Conservation (phyloP, 83 land plant species). For the Thuja plicata region DNA sequence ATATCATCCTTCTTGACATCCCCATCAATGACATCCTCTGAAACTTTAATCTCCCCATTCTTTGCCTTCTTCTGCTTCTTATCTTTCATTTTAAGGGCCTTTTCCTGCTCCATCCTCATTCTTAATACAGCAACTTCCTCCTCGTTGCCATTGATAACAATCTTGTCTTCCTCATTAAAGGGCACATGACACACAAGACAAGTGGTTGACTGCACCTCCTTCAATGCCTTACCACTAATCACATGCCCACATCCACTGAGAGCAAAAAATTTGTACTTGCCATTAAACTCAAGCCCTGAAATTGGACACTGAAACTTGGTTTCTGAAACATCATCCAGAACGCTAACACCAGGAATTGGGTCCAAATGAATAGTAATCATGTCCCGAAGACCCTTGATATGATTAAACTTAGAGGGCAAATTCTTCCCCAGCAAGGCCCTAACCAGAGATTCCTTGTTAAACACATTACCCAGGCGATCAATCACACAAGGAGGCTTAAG, state of each 20-base stretch:
- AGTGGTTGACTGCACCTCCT: slow-evolving; percentile 78
- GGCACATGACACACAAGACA: slow-evolving; percentile 84
- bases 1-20: slow-evolving; percentile 24
- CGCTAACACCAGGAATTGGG: slow-evolving; percentile 51
- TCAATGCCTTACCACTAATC: slow-evolving; percentile 80
- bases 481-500: slow-evolving; percentile 74
- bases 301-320: slow-evolving; percentile 90
- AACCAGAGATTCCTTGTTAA: slow-evolving; percentile 88
- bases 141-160: slow-evolving; percentile 72
- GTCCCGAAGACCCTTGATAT: slow-evolving; percentile 87
- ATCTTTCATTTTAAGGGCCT: slow-evolving; percentile 39
- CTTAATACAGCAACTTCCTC: slow-evolving; percentile 77
- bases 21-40: slow-evolving; percentile 12
- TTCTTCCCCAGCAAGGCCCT: slow-evolving; percentile 71
- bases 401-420: slow-evolving; percentile 69
- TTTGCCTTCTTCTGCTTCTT: slow-evolving; percentile 69
- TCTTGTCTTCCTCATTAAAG: slow-evolving; percentile 66
- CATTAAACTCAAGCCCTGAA: slow-evolving; percentile 84
- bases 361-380: slow-evolving; percentile 62
- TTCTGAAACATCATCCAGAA: slow-evolving; percentile 33
- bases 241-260: slow-evolving; percentile 88
- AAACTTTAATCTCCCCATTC: slow-evolving; percentile 29
- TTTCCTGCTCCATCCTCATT: slow-evolving; percentile 79
- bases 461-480: slow-evolving; percentile 81
- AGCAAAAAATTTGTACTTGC: slow-evolving; percentile 76